Percentiles rank a stretch among this genome's conserved stretches.
Conservation (phyloP, 1,139 yeast genomes). For the Magnusiomyces tetraspermus region DNA sequence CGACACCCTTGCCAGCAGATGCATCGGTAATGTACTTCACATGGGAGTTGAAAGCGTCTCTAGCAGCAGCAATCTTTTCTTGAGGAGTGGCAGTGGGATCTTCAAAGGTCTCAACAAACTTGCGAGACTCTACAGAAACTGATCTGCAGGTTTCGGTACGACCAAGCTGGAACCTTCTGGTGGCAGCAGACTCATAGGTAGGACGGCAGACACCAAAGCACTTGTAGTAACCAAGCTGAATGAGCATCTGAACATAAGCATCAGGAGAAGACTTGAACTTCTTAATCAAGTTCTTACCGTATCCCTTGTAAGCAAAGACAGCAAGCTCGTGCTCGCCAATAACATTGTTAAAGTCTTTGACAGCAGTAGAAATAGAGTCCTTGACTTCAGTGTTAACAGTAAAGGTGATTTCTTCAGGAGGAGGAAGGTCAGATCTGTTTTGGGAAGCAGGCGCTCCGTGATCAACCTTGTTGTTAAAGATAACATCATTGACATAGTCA, state of each 20-base stretch:
- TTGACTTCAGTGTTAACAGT: constrained; percentile 41
- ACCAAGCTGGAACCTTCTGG: constrained; percentile 80
- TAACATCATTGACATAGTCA: constrained; percentile 57
- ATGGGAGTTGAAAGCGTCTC: constrained; percentile 68
- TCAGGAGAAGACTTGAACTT: constrained; percentile 71
- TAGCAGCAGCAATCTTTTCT: constrained; percentile 60
- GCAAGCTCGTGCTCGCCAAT: constrained; percentile 36
- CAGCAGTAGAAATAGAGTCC: constrained; percentile 47
- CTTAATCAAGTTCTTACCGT: constrained; percentile 58
- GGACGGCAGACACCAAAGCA: constrained; percentile 75
- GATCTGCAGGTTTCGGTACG: constrained; percentile 95
- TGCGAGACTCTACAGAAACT: constrained; percentile 65
- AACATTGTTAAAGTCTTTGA: constrained; percentile 43
- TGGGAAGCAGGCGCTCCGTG: constrained; percentile 22
- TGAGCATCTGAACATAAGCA: constrained; percentile 68
- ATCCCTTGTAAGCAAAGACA: constrained; percentile 36
- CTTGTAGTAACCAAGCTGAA: constrained; percentile 77
- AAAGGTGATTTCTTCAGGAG: constrained; percentile 37
- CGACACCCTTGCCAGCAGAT: constrained; percentile 81
- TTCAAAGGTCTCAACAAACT: constrained; percentile 71
- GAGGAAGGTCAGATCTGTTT: constrained; percentile 23
- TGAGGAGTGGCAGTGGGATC: constrained; percentile 44
- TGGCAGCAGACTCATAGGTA: constrained; percentile 93
- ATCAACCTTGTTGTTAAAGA: constrained; percentile 41
- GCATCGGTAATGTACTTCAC: constrained; percentile 68